phyloP scores from a whole-genome alignment of 2,329 filamentous ascomycete species.

The Xylaria arbuscula region DNA sequence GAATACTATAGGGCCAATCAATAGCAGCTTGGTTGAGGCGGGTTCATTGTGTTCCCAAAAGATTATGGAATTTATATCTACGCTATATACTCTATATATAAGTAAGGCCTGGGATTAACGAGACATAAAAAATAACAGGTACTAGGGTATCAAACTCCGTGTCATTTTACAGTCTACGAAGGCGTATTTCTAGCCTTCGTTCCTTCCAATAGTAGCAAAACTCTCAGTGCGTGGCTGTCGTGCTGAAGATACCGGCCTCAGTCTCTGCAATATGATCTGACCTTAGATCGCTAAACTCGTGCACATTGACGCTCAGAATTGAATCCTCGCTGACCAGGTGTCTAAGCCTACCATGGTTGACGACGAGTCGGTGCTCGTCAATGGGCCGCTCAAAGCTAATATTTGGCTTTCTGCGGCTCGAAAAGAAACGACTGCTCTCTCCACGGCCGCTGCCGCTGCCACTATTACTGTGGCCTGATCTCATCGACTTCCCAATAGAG shows the following conservation, averaged over 20 bases:
- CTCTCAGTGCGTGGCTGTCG: conserved; percentile 3
- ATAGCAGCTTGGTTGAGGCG: too few species aligned
- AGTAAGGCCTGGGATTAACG: too few species aligned
- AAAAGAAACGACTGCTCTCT: conserved; percentile 10
- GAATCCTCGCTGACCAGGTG: conserved; percentile 3
- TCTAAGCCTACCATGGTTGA: conserved; percentile 4
- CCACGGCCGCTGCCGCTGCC: neutral
- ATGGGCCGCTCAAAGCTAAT: conserved; percentile 11
- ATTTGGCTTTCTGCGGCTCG: conserved; percentile 7
- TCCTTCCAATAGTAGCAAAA: conserved; percentile 1
- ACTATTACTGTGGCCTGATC: conserved; percentile 1
- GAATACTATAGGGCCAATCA: too few species aligned
- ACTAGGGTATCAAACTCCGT: neutral
- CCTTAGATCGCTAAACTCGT: neutral
- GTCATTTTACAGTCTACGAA: neutral
- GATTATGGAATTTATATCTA: too few species aligned
- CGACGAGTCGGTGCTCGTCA: conserved; percentile 20
- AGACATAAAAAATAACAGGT: too few species aligned
- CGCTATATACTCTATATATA: too few species aligned
- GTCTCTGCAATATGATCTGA: neutral
- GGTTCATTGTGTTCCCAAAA: too few species aligned
- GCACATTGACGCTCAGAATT: neutral
- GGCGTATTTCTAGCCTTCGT: neutral
- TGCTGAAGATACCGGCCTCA: conserved; percentile 1
- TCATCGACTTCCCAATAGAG: conserved; percentile 7